Percentiles rank a stretch among this genome's conserved stretches.
These are phyloP conservation scores for Paecilomyces sp. DNA, from an alignment of 2,329 filamentous ascomycete species.

Conservation along the genomic window DNA sequence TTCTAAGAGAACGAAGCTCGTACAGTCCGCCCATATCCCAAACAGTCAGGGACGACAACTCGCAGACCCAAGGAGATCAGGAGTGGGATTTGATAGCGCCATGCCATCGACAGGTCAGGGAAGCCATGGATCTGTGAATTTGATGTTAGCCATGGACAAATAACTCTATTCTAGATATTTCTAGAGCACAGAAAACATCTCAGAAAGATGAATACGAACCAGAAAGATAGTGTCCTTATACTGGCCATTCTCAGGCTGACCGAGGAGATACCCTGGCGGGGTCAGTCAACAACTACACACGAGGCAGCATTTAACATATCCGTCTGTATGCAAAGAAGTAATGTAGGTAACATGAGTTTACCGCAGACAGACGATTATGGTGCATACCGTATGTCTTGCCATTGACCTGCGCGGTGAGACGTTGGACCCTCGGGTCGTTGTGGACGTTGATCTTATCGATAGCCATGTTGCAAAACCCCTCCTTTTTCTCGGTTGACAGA, in stretches of 20 bases:
- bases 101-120: conserved; percentile 76
- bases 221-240: conserved; percentile 49
- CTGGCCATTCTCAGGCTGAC: conserved; percentile 35
- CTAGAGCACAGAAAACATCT: not conserved
- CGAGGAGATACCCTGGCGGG: conserved; percentile 45
- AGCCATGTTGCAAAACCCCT: conserved; percentile 32
- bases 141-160: not conserved
- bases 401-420: conserved; percentile 57
- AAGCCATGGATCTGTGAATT: conserved; percentile 61
- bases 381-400: conserved; percentile 59
- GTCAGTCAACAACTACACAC: not conserved
- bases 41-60: conserved; percentile 77
- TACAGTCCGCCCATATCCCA: conserved; percentile 76
- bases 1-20: conserved; percentile 2
- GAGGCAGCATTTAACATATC: not conserved
- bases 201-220: conserved; percentile 19
- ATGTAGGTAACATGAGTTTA: not conserved
- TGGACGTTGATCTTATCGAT: conserved; percentile 56
- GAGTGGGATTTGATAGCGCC: conserved; percentile 81
- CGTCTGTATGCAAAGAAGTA: not conserved
- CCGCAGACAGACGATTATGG: not conserved
- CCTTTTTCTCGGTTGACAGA: not conserved
- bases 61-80: conserved; percentile 65
- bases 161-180: too few species aligned
- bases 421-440: conserved; percentile 60